Conservation (phyloP, 2,329 filamentous ascomycete genomes). For the Beauveria varroae region DNA sequence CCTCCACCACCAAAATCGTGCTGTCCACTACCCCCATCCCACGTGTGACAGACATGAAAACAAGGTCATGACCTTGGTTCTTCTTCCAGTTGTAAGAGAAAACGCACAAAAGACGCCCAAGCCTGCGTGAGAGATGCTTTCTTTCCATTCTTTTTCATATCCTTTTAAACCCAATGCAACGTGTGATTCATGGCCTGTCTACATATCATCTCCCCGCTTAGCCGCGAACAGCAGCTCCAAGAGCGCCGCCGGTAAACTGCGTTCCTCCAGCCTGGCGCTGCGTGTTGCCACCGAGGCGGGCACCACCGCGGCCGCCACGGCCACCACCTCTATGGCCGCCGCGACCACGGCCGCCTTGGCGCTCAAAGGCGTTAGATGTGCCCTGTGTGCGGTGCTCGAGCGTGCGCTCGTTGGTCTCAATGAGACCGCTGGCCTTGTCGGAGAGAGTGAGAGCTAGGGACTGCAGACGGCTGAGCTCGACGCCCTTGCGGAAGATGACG, state of each 20-base stretch:
- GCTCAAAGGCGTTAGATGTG: slow-evolving; percentile 89
- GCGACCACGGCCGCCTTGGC: slow-evolving; percentile 73
- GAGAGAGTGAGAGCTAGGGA: slow-evolving; percentile 88
- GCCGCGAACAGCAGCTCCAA: slow-evolving; percentile 61
- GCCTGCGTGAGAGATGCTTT: slow-evolving; percentile 8
- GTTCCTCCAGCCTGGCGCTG: slow-evolving; percentile 65
- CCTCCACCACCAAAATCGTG: slow-evolving; percentile 3
- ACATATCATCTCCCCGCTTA: slow-evolving; percentile 23
- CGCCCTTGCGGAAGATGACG: slow-evolving; percentile 98
- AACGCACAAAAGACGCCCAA: slow-evolving; percentile 9
- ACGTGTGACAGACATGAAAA: slow-evolving; percentile 8
- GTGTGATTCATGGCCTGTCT: slow-evolving; percentile 4
- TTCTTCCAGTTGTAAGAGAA: background rate
- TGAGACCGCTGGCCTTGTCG: slow-evolving; percentile 92
- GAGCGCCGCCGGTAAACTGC: slow-evolving; percentile 73
- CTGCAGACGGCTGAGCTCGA: slow-evolving; percentile 93
- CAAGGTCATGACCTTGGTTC: background rate
- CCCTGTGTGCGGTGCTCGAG: slow-evolving; percentile 96
- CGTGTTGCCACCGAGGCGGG: slow-evolving; percentile 47
- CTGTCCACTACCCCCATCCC: background rate
- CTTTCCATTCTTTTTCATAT: slow-evolving; percentile 1
- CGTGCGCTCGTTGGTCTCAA: slow-evolving; percentile 95
- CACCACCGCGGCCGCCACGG: slow-evolving; percentile 54
- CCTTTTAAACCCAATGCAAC: slow-evolving; percentile 9
- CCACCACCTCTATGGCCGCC: slow-evolving; percentile 58